phyloP scores from a whole-genome alignment of 495 filamentous ascomycete species.

The Schizothecium vesticola region DNA sequence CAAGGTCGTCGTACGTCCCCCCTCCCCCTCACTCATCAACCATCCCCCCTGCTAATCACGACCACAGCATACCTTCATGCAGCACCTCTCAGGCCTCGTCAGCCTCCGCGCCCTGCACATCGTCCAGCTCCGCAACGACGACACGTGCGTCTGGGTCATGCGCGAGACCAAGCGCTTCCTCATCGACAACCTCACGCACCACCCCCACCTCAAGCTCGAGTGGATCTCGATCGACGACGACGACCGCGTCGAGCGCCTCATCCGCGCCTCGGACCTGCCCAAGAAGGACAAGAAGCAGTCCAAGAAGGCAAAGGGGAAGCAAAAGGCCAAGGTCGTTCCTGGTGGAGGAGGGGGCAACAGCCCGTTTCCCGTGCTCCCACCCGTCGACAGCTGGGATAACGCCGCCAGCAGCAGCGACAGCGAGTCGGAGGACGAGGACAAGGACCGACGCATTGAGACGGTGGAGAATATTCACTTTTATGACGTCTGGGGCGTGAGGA shows the following conservation, averaged over 20 bases:
- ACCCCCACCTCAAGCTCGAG: slow-evolving; percentile 46
- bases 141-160: slow-evolving; percentile 44
- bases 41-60: slow-evolving; percentile 6
- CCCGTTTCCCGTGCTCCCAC: slow-evolving; percentile 18
- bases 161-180: slow-evolving; percentile 47
- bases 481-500: slow-evolving; percentile 43
- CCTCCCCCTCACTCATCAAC: not conserved
- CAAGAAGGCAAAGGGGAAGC: slow-evolving; percentile 26
- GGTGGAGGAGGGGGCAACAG: slow-evolving; percentile 1
- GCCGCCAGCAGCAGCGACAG: slow-evolving; percentile 28
- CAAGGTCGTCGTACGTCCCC: slow-evolving; percentile 44
- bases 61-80: slow-evolving; percentile 48
- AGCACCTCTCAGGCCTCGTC: slow-evolving; percentile 40
- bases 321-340: slow-evolving; percentile 17
- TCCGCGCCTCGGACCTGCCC: slow-evolving; percentile 23
- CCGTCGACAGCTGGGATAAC: slow-evolving; percentile 19
- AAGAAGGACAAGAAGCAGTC: slow-evolving; percentile 25
- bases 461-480: slow-evolving; percentile 39
- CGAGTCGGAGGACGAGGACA: slow-evolving; percentile 22
- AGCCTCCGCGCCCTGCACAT: slow-evolving; percentile 51
- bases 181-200: slow-evolving; percentile 48
- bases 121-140: slow-evolving; percentile 44
- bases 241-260: slow-evolving; percentile 37
- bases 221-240: slow-evolving; percentile 47
- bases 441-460: slow-evolving; percentile 27